These are phyloP conservation scores for Populus simonii DNA, from an alignment of 345 rosid genomes.

Conservation along the genomic window DNA sequence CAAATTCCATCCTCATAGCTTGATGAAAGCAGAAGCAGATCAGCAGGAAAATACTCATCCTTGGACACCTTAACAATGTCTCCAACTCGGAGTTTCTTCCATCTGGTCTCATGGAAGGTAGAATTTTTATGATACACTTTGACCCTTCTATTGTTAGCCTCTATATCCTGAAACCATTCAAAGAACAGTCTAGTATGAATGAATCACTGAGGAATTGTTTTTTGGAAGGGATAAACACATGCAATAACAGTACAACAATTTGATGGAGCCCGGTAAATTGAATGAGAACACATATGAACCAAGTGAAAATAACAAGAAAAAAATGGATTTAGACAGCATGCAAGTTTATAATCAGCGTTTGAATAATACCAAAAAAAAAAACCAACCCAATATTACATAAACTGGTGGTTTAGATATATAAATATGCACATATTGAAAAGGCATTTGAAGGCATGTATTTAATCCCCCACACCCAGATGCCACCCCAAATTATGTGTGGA, in stretches of 20 bases:
- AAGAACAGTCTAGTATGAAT: slow-evolving; percentile 3
- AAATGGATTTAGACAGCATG: not conserved
- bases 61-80: slow-evolving; percentile 61
- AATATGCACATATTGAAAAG: not conserved
- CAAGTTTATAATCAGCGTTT: not conserved
- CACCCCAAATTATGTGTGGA: not conserved
- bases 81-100: slow-evolving; percentile 82
- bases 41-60: slow-evolving; percentile 90
- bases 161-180: slow-evolving; percentile 58
- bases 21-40: slow-evolving; percentile 81
- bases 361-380: not conserved
- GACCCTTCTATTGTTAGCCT: slow-evolving; percentile 77
- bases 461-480: too few relatives aligned
- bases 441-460: too few relatives aligned
- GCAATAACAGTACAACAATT: not conserved
- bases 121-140: slow-evolving; percentile 35
- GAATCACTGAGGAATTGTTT: not conserved
- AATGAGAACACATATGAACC: not conserved
- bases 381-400: not conserved
- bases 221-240: not conserved
- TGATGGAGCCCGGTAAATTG: not conserved
- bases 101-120: slow-evolving; percentile 43
- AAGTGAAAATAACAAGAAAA: not conserved
- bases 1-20: slow-evolving; percentile 74
- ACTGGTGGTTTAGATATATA: not conserved